Evolutionary conservation across 2,329 filamentous ascomycete species (phyloP), one percentile per base, ranked within the genome.

Genomic region (Purpureocillium lavendulum): DNA sequence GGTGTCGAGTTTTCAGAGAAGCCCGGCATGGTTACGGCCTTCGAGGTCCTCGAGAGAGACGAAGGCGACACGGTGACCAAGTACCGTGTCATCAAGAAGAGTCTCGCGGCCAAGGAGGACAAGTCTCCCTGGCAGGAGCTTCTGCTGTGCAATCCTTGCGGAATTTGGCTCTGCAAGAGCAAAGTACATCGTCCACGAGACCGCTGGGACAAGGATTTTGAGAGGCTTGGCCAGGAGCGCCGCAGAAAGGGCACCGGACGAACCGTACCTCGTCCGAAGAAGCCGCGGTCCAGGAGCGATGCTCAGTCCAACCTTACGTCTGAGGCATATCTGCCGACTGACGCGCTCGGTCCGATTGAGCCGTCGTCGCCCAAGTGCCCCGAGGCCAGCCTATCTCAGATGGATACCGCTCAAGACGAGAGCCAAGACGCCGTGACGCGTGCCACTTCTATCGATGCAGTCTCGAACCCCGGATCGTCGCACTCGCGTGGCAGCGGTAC

Each of bases 141-240:
- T 40, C 72, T 85, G 21, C 74, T 97, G 30, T 98, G 92, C 70
- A 98, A 98, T 58, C 88, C 90, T 42, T 98, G 92, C 58, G 92
- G 92, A 14, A 80, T 98, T 32, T 98, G 88, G 87, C 81, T 98
- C 50, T 80, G 82, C 44, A 97, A 96, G 55, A 87, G 84, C 61
- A 87, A 85, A 54, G 73, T 68, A 17, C 92, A 94, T 68, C 81
- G 92, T 8, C 92, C 92, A 3, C 70, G 79, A 39, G 80, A 90
- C 44, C 80, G 82, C 48, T 98, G 90, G 90, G 82, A 83, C 48
- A 85, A 77, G 46, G 73, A 73, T 41, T 65, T 70, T 28, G 65
- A 69, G 24, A 66, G 71, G 28, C 59, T 76, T 2, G 68, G 66
- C 21, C 72, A 73, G 49, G 69, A 70, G 33, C 65, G 70, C 38